These are phyloP conservation scores for Talaromyces ruber DNA, from an alignment of 495 filamentous ascomycete species.

Conservation along the genomic window DNA sequence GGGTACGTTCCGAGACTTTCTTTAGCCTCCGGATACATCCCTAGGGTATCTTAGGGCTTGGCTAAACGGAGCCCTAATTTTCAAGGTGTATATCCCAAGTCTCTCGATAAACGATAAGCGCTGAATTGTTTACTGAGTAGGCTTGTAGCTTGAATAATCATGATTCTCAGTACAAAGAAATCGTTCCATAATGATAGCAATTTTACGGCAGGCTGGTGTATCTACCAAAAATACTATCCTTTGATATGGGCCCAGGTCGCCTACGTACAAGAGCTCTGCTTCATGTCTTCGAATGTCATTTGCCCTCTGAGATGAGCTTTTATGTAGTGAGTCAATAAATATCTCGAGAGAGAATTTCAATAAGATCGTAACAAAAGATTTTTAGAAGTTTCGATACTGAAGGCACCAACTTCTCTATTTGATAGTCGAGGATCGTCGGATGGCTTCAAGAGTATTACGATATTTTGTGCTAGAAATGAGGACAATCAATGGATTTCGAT, in stretches of 20 bases:
- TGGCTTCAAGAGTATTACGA: neutral
- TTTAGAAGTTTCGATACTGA: neutral
- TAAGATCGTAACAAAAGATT: neutral
- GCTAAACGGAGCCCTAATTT: neutral
- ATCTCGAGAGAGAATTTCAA: neutral
- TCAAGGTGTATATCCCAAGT: neutral
- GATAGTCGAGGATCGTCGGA: neutral
- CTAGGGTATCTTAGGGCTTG: neutral
- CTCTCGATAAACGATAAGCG: neutral
- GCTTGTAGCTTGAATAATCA: neutral
- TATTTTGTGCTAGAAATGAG: neutral
- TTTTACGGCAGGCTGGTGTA: too few species aligned
- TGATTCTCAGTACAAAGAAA: too few species aligned
- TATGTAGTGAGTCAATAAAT: too few species aligned
- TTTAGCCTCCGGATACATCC: neutral
- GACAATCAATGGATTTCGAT: neutral
- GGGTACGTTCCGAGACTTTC: neutral
- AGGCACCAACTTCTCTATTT: neutral
- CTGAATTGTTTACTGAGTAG: neutral
- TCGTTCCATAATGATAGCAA: too few species aligned
- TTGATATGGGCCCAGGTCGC: too few species aligned
- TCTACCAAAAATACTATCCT: too few species aligned
- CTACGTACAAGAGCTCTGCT: too few species aligned
- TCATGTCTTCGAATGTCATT: too few species aligned
- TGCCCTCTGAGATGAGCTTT: too few species aligned